Evolutionary conservation across 257 asterid species (phyloP).

Genomic region (Solanum raphanifolium): DNA sequence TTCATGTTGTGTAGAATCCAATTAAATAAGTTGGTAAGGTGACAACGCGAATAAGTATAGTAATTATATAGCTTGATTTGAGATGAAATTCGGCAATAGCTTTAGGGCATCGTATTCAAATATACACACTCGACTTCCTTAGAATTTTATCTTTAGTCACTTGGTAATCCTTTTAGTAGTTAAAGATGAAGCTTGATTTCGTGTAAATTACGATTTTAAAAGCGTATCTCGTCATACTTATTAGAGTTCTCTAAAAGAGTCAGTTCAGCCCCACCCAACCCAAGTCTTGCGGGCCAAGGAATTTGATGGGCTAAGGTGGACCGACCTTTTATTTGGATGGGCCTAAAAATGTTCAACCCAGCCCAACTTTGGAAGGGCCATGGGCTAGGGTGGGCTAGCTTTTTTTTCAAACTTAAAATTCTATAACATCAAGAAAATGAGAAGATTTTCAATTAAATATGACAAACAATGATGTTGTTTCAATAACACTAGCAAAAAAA

Average conservation of each 20-base stretch:
- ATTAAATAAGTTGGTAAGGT: neutral
- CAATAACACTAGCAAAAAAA: neutral
- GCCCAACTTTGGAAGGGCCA: neutral
- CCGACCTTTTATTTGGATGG: neutral
- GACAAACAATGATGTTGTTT: neutral
- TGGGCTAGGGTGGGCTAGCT: neutral
- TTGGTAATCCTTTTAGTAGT: neutral
- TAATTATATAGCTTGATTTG: neutral
- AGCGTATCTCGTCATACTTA: neutral
- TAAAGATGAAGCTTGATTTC: neutral
- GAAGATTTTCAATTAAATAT: neutral
- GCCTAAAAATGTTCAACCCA: neutral
- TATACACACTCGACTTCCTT: neutral
- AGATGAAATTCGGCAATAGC: neutral
- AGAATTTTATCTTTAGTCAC: neutral
- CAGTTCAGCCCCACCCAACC: neutral
- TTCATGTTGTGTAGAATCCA: neutral
- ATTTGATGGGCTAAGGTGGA: too few species aligned
- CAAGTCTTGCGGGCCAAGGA: neutral
- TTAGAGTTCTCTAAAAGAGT: neutral
- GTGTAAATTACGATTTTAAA: neutral
- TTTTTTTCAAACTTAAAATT: too few species aligned
- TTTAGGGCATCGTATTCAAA: neutral
- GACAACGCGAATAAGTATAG: neutral
- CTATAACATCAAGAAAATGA: too few species aligned